Percentiles rank a stretch among this genome's conserved stretches.
Conservation (phyloP, 2,329 filamentous ascomycete species). For the Dothiorella sarmentorum region DNA sequence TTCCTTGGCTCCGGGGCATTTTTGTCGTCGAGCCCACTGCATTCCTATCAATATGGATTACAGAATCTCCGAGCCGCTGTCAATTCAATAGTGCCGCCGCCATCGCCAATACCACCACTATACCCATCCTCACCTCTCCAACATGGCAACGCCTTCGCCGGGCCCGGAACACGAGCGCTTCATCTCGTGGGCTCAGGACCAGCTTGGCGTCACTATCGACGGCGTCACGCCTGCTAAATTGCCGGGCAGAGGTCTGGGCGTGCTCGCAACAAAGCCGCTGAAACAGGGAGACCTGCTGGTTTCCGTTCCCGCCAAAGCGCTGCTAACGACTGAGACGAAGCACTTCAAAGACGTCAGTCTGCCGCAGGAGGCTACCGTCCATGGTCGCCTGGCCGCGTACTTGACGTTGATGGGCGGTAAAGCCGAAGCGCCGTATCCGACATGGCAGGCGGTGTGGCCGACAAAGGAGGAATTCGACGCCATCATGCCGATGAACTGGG, state of each 20-base stretch:
- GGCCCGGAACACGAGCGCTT: slow-evolving; percentile 52
- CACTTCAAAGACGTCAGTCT: slow-evolving; percentile 50
- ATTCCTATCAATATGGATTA: not conserved
- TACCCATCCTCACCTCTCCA: not conserved
- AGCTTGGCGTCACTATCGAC: slow-evolving; percentile 61
- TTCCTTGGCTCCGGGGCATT: slow-evolving; percentile 4
- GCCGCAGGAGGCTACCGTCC: slow-evolving; percentile 57
- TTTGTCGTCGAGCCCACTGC: not conserved
- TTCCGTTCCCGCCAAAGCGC: slow-evolving; percentile 59
- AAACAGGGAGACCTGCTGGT: slow-evolving; percentile 62
- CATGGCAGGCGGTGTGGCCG: slow-evolving; percentile 69
- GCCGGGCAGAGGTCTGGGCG: slow-evolving; percentile 71
- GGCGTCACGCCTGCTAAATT: slow-evolving; percentile 66
- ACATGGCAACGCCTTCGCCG: slow-evolving; percentile 25
- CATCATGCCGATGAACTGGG: slow-evolving; percentile 58
- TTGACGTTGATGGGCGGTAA: slow-evolving; percentile 49
- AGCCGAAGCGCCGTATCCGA: slow-evolving; percentile 45
- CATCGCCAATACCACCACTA: not conserved
- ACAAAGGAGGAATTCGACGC: slow-evolving; percentile 56
- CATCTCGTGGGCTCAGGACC: slow-evolving; percentile 62
- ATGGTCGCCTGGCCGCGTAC: slow-evolving; percentile 69
- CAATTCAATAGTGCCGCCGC: not conserved
- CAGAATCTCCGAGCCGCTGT: not conserved
- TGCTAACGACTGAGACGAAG: slow-evolving; percentile 61
- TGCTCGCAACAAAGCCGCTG: slow-evolving; percentile 66